Evolutionary conservation across 768 basidiomycete species (phyloP), one percentile per base, ranked within the genome.

Genomic region (Scleroderma citrinum): DNA sequence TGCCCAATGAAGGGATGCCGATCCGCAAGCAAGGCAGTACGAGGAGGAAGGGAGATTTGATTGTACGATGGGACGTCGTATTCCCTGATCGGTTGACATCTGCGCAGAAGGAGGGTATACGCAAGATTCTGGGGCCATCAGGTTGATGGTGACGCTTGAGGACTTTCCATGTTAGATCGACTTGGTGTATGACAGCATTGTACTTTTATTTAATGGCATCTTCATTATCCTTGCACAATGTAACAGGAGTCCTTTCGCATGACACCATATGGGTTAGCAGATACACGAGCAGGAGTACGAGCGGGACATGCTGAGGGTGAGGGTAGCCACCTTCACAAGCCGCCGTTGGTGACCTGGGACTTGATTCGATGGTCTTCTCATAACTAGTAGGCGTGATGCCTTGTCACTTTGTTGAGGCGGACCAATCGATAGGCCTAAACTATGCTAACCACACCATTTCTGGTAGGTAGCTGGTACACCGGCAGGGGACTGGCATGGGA

Each of bases 1-100:
- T 96, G 3, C 41, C 71, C 2, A 86, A 83, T 2, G 92, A 96
- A 64, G 92, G 92, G 7, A 92, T 94, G 91, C 93, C 94, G 2
- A 82, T 93, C 41, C 76, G 92, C 49, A 93, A 89, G 65, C 85
- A 83, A 51, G 83, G 83, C 16, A 73, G 72, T 37, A 72, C 72
- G 49, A 78, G 75, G 69, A 79, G 71, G 53, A 91, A 88, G 69
- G 95, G 95, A 1, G 90, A 97, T 68, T 65, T 97, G 45, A 72
- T 88, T 43, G 76, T 95, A 42, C 79, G 77, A 53, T 91, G 86
- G 88, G 80, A 95, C 36, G 77, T 95, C 19, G 74, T 80, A 21
- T 94, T 97, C 77, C 95, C 95, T 0, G 76, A 80, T 24, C 71
- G 77, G 40, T 63, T 97, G 51, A 86, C 87, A 11, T 68, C 78